Base-by-base conservation (phyloP, 257 asterid species). In the Rauvolfia tetraphylla region DNA sequence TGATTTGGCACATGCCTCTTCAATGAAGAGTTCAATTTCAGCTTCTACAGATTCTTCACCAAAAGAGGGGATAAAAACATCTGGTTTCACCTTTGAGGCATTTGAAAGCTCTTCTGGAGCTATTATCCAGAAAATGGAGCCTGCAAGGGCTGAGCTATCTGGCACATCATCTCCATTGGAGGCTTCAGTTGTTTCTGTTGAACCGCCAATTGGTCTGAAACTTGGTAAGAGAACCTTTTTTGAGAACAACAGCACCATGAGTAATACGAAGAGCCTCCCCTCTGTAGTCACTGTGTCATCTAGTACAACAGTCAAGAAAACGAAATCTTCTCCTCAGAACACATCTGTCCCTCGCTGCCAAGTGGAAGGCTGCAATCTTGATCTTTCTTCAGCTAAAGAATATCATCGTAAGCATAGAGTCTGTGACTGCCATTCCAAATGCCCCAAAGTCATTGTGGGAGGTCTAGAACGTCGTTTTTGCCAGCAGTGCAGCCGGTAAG, bases 401-500 rank as follows among this genome's bases (percentile, higher is more conserved):
- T 92, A 95, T 81, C 97, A 95, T 75, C 87, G 95, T 27, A 92
- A 92, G 89, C 98, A 95, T 81, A 86, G 88, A 79, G 97, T 95
- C 57, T 95, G 98, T 71, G 98, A 85, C 53, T 27, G 56, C 58
- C 98, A 95, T 84, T 90, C 98, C 62, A 94, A 94, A 76, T 82
- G 83, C 84, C 86, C 96, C 17, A 88, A 87, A 82, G 97, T 90
- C 15, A 57, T 84, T 31, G 84, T 94, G 42, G 91, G 88, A 75
- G 97, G 96, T 70, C 75, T 81, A 70, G 97, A 88, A 54, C 96
- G 92, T 46, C 92, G 98, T 34, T 94, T 94, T 84, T 94, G 98
- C 83, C 98, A 95, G 76, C 98, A 95, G 81, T 95, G 98, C 84
- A 95, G 98, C 92, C 92, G 98, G 98, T 95, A 65, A 41, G 49